Conservation (phyloP, 805 yeast genomes). For the Wickerhamomyces sydowiorum region DNA sequence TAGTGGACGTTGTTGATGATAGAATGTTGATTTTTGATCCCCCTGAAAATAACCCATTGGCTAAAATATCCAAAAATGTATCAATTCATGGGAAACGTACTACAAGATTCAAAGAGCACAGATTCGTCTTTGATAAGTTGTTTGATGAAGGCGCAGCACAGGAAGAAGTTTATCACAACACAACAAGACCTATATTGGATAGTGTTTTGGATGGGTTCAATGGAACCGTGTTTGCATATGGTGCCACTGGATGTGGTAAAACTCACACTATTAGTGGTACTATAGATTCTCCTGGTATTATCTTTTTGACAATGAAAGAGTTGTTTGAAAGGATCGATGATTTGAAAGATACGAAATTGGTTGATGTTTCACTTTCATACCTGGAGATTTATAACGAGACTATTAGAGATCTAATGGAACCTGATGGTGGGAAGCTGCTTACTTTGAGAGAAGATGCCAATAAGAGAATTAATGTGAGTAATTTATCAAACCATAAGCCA, state of each 20-base stretch:
- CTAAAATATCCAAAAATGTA: conserved; percentile 25
- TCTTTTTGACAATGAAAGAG: conserved; percentile 72
- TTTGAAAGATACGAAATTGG: conserved; percentile 43
- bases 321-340: conserved; percentile 58
- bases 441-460: conserved; percentile 68
- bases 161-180: conserved; percentile 55
- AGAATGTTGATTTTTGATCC: conserved; percentile 87
- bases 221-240: conserved; percentile 92
- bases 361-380: conserved; percentile 65
- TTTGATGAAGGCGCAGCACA: conserved; percentile 67
- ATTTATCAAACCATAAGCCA: conserved; percentile 61
- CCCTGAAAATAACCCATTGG: conserved; percentile 56
- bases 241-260: conserved; percentile 98
- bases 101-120: conserved; percentile 60
- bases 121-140: conserved; percentile 75
- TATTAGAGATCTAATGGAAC: conserved; percentile 70
- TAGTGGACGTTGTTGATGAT: conserved; percentile 78
- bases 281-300: conserved; percentile 68
- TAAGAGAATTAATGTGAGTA: conserved; percentile 62
- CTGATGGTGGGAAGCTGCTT: conserved; percentile 43
- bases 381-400: conserved; percentile 90
- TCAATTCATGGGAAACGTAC: conserved; percentile 32
- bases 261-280: conserved; percentile 86
- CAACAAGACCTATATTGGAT: conserved; percentile 69
- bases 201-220: conserved; percentile 80